These are phyloP conservation scores for Aurinia saxatilis DNA, from an alignment of 345 rosid genomes.

Conservation along the genomic window DNA sequence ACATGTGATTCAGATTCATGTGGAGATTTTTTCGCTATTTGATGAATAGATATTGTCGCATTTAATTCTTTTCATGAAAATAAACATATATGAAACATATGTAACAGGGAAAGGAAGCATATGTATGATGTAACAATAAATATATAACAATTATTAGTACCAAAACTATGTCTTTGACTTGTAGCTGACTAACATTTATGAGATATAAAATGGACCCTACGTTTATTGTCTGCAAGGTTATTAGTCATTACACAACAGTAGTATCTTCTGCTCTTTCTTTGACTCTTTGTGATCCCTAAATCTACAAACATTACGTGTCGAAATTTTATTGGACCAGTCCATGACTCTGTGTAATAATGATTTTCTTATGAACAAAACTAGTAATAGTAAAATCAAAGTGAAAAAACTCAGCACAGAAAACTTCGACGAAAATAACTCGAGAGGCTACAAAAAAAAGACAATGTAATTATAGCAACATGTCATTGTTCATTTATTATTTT, in stretches of 20 bases:
- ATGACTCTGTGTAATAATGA: background rate
- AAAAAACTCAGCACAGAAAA: constrained; percentile 15
- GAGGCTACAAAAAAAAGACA: background rate
- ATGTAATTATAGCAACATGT: background rate
- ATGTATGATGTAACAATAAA: constrained; percentile 4
- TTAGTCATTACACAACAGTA: constrained; percentile 12
- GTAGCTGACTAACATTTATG: constrained; percentile 28
- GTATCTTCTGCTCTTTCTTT: constrained; percentile 14
- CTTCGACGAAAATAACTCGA: constrained; percentile 21
- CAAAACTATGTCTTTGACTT: constrained; percentile 15
- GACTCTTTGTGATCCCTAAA: constrained; percentile 24
- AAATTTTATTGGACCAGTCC: background rate
- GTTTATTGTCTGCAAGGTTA: constrained; percentile 2
- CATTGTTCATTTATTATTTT: background rate
- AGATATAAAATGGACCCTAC: constrained; percentile 11
- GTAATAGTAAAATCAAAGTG: constrained; percentile 11
- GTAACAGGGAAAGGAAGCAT: constrained; percentile 10
- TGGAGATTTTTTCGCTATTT: background rate
- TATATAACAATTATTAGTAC: background rate
- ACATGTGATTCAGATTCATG: background rate
- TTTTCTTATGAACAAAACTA: background rate
- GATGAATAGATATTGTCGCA: constrained; percentile 7
- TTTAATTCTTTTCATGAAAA: constrained; percentile 19
- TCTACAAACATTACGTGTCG: constrained; percentile 1
- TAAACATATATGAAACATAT: constrained; percentile 18